Conservation (phyloP, 495 filamentous ascomycete genomes). For the Penicillium atrosanguineum region DNA sequence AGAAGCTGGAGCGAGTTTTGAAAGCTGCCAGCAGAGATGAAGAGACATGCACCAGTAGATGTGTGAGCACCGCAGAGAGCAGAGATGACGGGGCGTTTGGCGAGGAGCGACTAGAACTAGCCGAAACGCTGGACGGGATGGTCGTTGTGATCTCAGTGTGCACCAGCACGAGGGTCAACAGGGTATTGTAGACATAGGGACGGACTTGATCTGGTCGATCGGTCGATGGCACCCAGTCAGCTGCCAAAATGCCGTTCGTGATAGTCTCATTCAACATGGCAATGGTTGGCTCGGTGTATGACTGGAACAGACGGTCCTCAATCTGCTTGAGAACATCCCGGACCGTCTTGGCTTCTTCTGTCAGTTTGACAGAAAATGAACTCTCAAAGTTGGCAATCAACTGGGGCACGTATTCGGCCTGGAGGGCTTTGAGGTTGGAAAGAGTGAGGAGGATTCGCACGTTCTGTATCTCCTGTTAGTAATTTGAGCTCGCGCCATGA, state of each 20-base stretch:
- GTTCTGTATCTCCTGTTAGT: slow-evolving; percentile 55
- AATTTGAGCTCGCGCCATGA: background rate
- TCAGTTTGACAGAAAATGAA: slow-evolving; percentile 83
- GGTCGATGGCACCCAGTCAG: slow-evolving; percentile 66
- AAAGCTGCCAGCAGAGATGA: slow-evolving; percentile 69
- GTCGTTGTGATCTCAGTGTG: slow-evolving; percentile 92
- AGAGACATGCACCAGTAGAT: slow-evolving; percentile 75
- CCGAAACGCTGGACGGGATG: slow-evolving; percentile 37
- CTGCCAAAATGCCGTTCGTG: slow-evolving; percentile 62
- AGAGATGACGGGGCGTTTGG: slow-evolving; percentile 54
- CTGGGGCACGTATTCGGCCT: slow-evolving; percentile 72
- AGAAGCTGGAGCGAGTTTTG: slow-evolving; percentile 61
- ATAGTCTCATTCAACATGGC: slow-evolving; percentile 62
- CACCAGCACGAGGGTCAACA: slow-evolving; percentile 79
- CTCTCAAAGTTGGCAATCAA: slow-evolving; percentile 86
- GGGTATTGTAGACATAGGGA: slow-evolving; percentile 83
- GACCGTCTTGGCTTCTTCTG: slow-evolving; percentile 86
- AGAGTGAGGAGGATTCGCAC: slow-evolving; percentile 91
- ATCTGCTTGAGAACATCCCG: slow-evolving; percentile 87
- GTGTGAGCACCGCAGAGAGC: slow-evolving; percentile 69
- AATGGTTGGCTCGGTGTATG: slow-evolving; percentile 77
- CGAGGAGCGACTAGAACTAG: slow-evolving; percentile 26
- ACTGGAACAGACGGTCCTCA: slow-evolving; percentile 82
- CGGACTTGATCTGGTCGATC: slow-evolving; percentile 70
- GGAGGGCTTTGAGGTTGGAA: slow-evolving; percentile 79